Conservation (phyloP, 768 basidiomycete species). For the Psilocybe subaeruginosa region DNA sequence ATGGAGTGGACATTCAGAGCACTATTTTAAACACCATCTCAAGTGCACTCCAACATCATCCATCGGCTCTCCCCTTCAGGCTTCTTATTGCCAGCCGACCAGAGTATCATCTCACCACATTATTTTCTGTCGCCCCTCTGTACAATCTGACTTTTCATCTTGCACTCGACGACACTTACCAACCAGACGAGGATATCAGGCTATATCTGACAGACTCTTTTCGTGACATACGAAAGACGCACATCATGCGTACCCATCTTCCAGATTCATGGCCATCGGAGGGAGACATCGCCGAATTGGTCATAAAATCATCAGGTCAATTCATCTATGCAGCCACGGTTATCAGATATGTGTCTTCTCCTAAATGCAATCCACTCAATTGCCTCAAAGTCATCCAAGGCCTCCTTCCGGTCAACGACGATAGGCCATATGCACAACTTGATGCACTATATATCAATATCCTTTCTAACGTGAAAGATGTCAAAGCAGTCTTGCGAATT, state of each 20-base stretch:
- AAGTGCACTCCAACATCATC: too few species aligned
- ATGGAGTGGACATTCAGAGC: too few species aligned
- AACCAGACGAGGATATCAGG: constrained; percentile 5
- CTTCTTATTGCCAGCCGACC: not conserved
- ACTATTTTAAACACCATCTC: too few species aligned
- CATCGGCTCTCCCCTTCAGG: too few species aligned
- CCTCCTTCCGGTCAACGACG: not conserved
- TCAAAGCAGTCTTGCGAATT: not conserved
- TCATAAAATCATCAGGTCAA: constrained; percentile 4
- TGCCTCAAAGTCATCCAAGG: constrained; percentile 1
- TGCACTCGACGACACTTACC: constrained; percentile 5
- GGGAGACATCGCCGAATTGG: not conserved
- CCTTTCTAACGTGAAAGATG: constrained; percentile 4
- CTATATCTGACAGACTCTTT: constrained; percentile 2
- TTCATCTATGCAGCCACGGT: not conserved
- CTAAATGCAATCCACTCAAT: not conserved
- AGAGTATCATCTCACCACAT: constrained; percentile 1
- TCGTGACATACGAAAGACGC: not conserved
- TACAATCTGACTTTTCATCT: not conserved
- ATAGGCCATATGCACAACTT: constrained; percentile 10
- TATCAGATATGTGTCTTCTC: constrained; percentile 8
- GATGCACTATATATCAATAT: constrained; percentile 13
- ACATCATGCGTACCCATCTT: not conserved
- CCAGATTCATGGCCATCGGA: constrained; percentile 6
- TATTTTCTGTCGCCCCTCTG: not conserved